These are phyloP conservation scores for Colletotrichum abscissum DNA, from an alignment of 2,329 filamentous ascomycete species.

Conservation along the genomic window DNA sequence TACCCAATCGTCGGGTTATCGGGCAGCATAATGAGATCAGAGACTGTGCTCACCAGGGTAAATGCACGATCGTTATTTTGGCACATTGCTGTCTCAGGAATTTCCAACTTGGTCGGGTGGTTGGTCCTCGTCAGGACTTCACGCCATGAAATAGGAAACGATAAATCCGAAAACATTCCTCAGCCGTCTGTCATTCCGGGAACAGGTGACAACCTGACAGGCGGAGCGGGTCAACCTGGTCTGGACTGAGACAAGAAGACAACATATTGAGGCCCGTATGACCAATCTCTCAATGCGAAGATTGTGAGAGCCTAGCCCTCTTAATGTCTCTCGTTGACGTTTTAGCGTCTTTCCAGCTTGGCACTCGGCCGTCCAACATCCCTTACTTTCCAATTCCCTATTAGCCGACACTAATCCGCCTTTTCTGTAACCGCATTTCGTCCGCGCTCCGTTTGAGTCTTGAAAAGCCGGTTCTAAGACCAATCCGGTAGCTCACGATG, in stretches of 20 bases:
- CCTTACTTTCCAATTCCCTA: background rate
- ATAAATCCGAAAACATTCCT: conserved; percentile 16
- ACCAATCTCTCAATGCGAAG: background rate
- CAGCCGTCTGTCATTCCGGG: conserved; percentile 14
- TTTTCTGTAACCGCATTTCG: background rate
- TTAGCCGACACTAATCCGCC: background rate
- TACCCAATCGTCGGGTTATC: background rate
- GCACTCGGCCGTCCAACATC: background rate
- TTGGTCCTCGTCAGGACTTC: background rate
- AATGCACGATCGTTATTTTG: background rate
- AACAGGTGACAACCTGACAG: conserved; percentile 10
- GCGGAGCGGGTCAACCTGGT: background rate
- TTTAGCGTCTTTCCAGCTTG: conserved; percentile 2
- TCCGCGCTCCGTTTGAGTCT: conserved; percentile 9
- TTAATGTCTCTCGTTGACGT: conserved; percentile 16
- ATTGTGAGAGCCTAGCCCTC: background rate
- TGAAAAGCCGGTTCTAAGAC: conserved; percentile 10
- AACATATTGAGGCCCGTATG: conserved; percentile 20
- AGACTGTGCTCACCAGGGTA: background rate
- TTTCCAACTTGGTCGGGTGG: background rate
- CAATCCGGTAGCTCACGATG: conserved; percentile 6
- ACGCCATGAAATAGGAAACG: background rate
- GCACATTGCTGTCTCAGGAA: background rate
- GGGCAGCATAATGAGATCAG: background rate
- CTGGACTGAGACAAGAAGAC: conserved; percentile 14